Evolutionary conservation across 148 eudicot genomes (phyloP), one percentile per base, ranked within the genome.

Genomic region (Silene conica): DNA sequence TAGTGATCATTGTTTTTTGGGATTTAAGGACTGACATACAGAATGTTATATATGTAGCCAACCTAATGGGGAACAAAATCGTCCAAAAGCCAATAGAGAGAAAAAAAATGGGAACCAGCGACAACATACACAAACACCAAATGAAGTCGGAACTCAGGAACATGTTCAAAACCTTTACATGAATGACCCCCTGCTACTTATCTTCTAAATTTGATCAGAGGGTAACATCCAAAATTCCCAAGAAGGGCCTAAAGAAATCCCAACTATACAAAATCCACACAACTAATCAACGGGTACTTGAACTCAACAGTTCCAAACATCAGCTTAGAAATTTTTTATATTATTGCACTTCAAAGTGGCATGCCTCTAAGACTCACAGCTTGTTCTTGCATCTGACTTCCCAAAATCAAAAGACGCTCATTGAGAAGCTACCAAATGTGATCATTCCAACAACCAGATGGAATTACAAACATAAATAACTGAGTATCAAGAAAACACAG

Each of bases 11-110:
- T 22, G 26, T 60, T 60, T 60, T 60, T 60, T 21, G 63, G 63
- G 64, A 60, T 21, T 19, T 11, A 19, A 25, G 22, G 63, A 21
- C 7, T 63, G 28, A 26, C 67, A 26, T 26, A 26, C 55, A n/a
- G 41, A 63, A 28, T 15, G 14, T 63, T 25, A 63, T 63, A 16
- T 19, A 63, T 19, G 31, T 63, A 15, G 6, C 10, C 6, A 26
- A 26, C 41, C 8, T 63, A 63, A 14, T 5, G 2, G 67, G 14
- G 14, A 16, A 26, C 19, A 60, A 13, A 63, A 9, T 26, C 5
- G 67, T 63, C n/a, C 26, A 20, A 59, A 59, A 59, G 63, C 63
- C 63, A 59, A 58, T n/a, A n/a, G n/a, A n/a, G n/a, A n/a, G n/a
- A n/a, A n/a, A n/a, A n/a, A n/a, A n/a, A n/a, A n/a, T n/a, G n/a